Base-by-base conservation (phyloP, 192 early-diverging fungal species). In the Martensiomyces pterosporus region DNA sequence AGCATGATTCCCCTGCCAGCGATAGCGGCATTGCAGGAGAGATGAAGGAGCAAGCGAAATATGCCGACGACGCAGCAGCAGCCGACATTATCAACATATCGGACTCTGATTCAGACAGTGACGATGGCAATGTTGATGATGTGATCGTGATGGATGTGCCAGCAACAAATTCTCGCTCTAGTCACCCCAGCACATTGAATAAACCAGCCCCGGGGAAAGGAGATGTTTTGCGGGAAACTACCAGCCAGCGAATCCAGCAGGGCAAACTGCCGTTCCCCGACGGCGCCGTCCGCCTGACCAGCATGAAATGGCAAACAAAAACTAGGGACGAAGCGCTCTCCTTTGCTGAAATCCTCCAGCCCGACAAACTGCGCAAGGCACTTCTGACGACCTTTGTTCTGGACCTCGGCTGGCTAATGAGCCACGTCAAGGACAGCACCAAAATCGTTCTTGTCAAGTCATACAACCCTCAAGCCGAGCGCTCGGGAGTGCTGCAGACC, bases 381-480 rank as follows among this genome's bases (percentile, higher is more conserved):
- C 39, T 82, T 1, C 19, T 86, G 21, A 78, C 81, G 3, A 72
- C 82, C 0, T 80, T 67, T 68, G 62, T 79, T 4, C 23, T 78
- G 16, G 75, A 79, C 18, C 49, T 72, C 49, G 52, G 67, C 9
- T 84, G 75, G 67, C 57, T 86, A 16, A 47, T 75, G 1, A 16
- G 51, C 10, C 59, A 80, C 17, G 67, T 81, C 39, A 39, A 24
- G 3, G 8, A 15, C 4, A 12, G 25, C 9, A 71, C 68, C 3
- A 71, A 64, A 19, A 46, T 71, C 14, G 61, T 71, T 0, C 33
- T 71, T 26, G 68, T 64, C 0, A 41, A 55, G 37, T 53, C 57
- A 3, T 59, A 63, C n/a, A 41, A 51, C 13, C 56, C 52, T 1
- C 29, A 17, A 2, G 16, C 22, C 3, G 61, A 64, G 26, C 35